Base-by-base conservation (phyloP, 2,329 filamentous ascomycete species). In the Alternaria gaisen region DNA sequence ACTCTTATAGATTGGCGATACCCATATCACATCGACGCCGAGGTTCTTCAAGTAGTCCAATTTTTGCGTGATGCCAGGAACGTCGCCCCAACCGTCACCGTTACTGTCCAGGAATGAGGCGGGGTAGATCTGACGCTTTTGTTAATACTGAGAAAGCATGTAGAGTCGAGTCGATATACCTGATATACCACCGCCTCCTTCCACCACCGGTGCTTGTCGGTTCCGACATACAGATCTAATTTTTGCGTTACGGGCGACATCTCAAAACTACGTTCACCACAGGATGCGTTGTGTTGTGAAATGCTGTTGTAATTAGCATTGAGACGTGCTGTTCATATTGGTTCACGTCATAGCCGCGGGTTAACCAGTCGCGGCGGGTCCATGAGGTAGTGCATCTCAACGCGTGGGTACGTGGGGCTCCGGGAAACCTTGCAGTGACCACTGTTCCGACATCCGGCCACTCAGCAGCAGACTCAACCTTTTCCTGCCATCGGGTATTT, bases 111-210 rank as follows among this genome's bases (percentile, higher is more conserved):
- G 81, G 74, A 88, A 88, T 3, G 85, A 87, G 5, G 86, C 83
- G 9, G 86, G 85, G 68, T 88, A 89, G 50, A 89, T 82, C 69
- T 84, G 34, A 6, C 18, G 22, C 2, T 4, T 1, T 5, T 14
- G 14, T 46, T 7, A 44, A 32, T 28, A 26, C 60, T 42, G 64
- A 44, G 11, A 38, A 53, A 3, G 7, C 9, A 14, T n/a, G 5
- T 26, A 20, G 1, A 4, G 28, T 50, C 16, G 5, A 12, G 10
- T 36, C 0, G 6, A 0, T 59, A 22, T 58, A 76, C 73, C 65
- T 88, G 86, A 68, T 89, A 89, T 9, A 88, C 83, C 7, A 84
- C 81, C 52, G 83, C 83, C 70, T 88, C 86, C 66, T 88, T 87
- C 86, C 87, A 88, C 86, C 86, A 88, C 26, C 62, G 55, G 54